phyloP scores from a whole-genome alignment of 75 land plant species.

The Cupressus sempervirens region DNA sequence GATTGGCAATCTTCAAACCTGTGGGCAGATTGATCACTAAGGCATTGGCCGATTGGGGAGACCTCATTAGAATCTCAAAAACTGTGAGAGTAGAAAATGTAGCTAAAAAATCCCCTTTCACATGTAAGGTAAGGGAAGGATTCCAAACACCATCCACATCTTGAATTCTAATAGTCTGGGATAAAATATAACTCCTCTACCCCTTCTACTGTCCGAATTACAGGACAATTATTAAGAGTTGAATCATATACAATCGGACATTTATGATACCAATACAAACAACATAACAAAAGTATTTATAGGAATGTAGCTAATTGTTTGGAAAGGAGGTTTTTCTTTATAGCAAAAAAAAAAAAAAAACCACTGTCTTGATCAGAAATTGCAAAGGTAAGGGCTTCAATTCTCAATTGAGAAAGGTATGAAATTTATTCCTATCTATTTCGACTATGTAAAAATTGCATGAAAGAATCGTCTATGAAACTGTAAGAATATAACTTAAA shows the following conservation, averaged over 20 bases:
- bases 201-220: not conserved
- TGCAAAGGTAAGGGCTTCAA: not conserved
- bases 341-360: not conserved
- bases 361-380: conserved; percentile 1
- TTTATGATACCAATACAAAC: too few relatives aligned
- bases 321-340: too few relatives aligned
- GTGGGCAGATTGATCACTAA: not conserved
- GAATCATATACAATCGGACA: too few relatives aligned
- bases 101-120: not conserved
- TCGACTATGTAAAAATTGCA: not conserved
- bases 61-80: not conserved
- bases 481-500: too few relatives aligned
- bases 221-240: too few relatives aligned
- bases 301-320: too few relatives aligned
- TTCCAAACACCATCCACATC: not conserved
- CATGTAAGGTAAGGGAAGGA: not conserved
- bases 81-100: not conserved
- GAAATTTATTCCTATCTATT: not conserved
- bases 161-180: not conserved
- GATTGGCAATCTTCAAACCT: not conserved
- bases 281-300: too few relatives aligned
- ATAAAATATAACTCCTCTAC: not conserved
- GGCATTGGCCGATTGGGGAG: not conserved
- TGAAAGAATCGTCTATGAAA: not conserved
- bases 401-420: not conserved